Evolutionary conservation across 306 rosid species (phyloP), one percentile per base, ranked within the genome.

Genomic region (Fagus sylvatica): DNA sequence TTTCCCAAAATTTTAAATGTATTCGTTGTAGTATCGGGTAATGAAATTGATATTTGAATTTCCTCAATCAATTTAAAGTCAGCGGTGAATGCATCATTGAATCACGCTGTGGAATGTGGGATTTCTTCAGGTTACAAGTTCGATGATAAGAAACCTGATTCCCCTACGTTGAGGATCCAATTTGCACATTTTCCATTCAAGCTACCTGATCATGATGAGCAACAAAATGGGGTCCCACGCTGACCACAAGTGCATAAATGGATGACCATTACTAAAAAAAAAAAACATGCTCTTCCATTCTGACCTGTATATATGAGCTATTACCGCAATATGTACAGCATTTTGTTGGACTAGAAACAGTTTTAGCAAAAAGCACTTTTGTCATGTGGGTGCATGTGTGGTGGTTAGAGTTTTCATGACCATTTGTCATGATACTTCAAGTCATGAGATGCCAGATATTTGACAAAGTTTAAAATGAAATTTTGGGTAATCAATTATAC

Each of bases 101-200:
- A 73, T 78, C 54, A 34, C 72, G 16, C 42, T 71, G 67, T 80
- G 57, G 54, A 69, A 74, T 67, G 64, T 28, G 67, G 79, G 70
- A 68, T 84, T 78, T 71, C 79, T 68, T 83, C 93, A 88, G 96
- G 91, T 79, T 93, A 90, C 89, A 88, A 83, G 84, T 90, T 90
- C 80, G 98, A 93, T 82, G 89, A 89, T 84, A 93, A 88, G 77
- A 90, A 88, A 71, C 86, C 83, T 1, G 87, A 86, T 22, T 85
- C 94, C 54, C 79, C 78, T 42, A 53, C 81, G 64, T 84, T 93
- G 77, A 93, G 75, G 82, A 79, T 93, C 72, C 90, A 85, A 67
- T 90, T 89, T 87, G 97, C 96, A 43, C 97, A 89, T 73, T 93
- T 93, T 71, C 97, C 97, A 53, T 90, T 93, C 88, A 82, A 55